A percentile compares a stretch with the other conserved stretches of the same genome.
These are phyloP conservation scores for Thielaviopsis cerberus DNA, from an alignment of 2,329 filamentous ascomycete genomes.

Conservation along the genomic window DNA sequence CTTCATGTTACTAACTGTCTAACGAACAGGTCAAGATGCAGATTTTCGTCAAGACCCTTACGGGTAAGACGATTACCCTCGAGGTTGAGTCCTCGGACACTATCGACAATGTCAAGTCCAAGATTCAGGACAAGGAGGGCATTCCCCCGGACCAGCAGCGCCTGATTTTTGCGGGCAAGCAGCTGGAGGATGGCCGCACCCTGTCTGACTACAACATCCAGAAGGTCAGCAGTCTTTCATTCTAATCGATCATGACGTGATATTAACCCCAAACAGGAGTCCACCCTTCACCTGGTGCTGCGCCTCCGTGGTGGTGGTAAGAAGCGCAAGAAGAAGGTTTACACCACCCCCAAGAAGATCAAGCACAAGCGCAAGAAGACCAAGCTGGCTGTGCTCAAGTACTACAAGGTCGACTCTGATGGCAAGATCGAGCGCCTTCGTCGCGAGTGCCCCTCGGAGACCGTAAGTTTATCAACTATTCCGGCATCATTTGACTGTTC, in stretches of 20 bases:
- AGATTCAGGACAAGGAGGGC: constrained; percentile 97
- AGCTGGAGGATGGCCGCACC: constrained; percentile 97
- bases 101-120: constrained; percentile 99
- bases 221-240: constrained; percentile 48
- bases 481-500: not conserved
- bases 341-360: constrained; percentile 99
- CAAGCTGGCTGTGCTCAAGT: constrained; percentile 99
- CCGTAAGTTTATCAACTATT: constrained; percentile 37
- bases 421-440: constrained; percentile 99
- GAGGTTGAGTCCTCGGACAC: constrained; percentile 99
- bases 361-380: constrained; percentile 99
- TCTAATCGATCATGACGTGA: not conserved
- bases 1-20: constrained; percentile 19
- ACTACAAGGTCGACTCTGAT: constrained; percentile 99
- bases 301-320: constrained; percentile 96
- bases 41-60: constrained; percentile 72
- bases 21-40: constrained; percentile 44
- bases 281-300: constrained; percentile 91
- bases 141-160: constrained; percentile 98
- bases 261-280: constrained; percentile 19
- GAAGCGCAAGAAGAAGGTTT: constrained; percentile 99
- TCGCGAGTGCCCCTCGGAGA: constrained; percentile 86
- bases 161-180: constrained; percentile 99
- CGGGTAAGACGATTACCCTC: constrained; percentile 99
- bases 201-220: constrained; percentile 99